Conservation (phyloP, 140 eudicot genomes). For the Cichorium intybus region DNA sequence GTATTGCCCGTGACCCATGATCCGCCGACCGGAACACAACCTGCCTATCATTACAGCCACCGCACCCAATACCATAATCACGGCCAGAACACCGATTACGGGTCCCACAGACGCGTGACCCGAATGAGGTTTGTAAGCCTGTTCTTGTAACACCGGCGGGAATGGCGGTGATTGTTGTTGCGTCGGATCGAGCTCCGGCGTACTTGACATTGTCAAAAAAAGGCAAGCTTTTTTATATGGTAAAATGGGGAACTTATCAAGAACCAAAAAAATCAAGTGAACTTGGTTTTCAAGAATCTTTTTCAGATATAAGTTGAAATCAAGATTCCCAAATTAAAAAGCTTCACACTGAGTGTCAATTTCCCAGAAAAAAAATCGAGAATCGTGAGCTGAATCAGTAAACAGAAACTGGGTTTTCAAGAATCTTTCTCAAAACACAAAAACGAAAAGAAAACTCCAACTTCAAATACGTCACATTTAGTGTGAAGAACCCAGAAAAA, state of each 20-base stretch:
- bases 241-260: not conserved
- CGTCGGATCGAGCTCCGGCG: slow-evolving; percentile 45
- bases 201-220: slow-evolving; percentile 34
- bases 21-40: slow-evolving; percentile 62
- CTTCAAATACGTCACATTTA: not conserved
- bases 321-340: not conserved
- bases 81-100: slow-evolving; percentile 69
- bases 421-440: slow-evolving; percentile 2
- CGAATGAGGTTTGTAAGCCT: slow-evolving; percentile 47
- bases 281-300: not conserved
- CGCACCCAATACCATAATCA: slow-evolving; percentile 55
- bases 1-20: slow-evolving; percentile 62
- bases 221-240: slow-evolving; percentile 6
- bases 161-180: slow-evolving; percentile 64
- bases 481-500: not conserved
- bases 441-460: too few relatives aligned
- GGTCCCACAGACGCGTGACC: slow-evolving; percentile 77
- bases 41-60: slow-evolving; percentile 77
- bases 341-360: not conserved
- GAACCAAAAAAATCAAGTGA: not conserved
- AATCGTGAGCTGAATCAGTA: not conserved
- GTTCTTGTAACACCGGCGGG: slow-evolving; percentile 42
- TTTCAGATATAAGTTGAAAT: not conserved
- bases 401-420: slow-evolving; percentile 8
- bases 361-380: not conserved